Evolutionary conservation across 768 basidiomycete species (phyloP).

Genomic region (Auriscalpium vulgare): DNA sequence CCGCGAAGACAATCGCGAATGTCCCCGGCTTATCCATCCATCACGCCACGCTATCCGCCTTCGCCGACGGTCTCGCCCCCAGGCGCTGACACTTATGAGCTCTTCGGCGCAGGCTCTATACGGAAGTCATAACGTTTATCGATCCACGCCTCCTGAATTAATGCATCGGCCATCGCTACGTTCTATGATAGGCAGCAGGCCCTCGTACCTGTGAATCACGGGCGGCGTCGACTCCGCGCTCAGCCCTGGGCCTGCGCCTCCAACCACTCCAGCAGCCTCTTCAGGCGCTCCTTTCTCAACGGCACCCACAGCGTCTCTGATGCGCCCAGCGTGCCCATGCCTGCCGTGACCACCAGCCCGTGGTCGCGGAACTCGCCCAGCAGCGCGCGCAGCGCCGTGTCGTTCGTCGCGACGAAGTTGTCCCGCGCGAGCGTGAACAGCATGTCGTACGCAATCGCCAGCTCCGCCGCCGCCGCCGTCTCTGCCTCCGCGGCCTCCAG

Average conservation of each 20-base stretch:
- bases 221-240: too few relatives aligned
- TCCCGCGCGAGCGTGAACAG: constrained; percentile 71
- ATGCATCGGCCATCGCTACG: too few relatives aligned
- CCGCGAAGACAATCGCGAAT: too few relatives aligned
- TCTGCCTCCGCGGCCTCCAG: constrained; percentile 34
- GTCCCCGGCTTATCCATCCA: too few relatives aligned
- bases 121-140: too few relatives aligned
- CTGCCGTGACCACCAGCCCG: constrained; percentile 54
- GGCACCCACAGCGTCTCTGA: constrained; percentile 83
- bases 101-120: too few relatives aligned
- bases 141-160: too few relatives aligned
- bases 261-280: constrained; percentile 26
- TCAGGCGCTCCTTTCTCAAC: constrained; percentile 66
- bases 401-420: constrained; percentile 83
- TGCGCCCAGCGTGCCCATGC: constrained; percentile 20
- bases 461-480: constrained; percentile 26
- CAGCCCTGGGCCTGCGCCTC: neutral
- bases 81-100: too few relatives aligned
- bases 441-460: constrained; percentile 55
- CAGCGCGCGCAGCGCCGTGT: constrained; percentile 72
- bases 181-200: too few relatives aligned
- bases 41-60: too few relatives aligned
- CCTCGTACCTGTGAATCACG: too few relatives aligned
- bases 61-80: too few relatives aligned
- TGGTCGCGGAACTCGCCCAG: constrained; percentile 92